phyloP scores from a whole-genome alignment of 2,329 filamentous ascomycete species.

The Cadophora malorum region DNA sequence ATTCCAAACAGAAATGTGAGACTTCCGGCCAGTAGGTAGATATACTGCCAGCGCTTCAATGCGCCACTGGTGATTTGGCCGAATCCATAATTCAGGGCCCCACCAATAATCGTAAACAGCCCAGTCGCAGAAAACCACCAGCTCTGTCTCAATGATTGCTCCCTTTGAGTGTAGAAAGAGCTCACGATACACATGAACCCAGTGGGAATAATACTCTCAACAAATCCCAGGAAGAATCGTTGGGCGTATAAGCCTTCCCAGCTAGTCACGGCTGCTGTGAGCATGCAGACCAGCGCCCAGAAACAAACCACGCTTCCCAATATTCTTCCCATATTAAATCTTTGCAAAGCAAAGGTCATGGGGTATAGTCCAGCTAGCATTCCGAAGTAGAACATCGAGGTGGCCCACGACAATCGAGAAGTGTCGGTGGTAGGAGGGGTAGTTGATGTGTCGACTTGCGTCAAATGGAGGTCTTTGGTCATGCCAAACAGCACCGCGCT shows the following conservation, averaged over 20 bases:
- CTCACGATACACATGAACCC: constrained; percentile 69
- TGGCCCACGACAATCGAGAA: constrained; percentile 75
- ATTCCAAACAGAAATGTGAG: constrained; percentile 70
- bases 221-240: constrained; percentile 67
- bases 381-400: constrained; percentile 81
- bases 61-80: constrained; percentile 63
- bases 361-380: constrained; percentile 78
- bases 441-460: constrained; percentile 55
- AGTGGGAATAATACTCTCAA: constrained; percentile 70
- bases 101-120: constrained; percentile 65
- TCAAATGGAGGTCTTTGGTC: constrained; percentile 70
- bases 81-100: constrained; percentile 71
- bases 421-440: constrained; percentile 66
- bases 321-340: constrained; percentile 68
- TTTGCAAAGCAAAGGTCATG: constrained; percentile 73
- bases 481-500: constrained; percentile 78
- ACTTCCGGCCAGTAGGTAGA: constrained; percentile 69
- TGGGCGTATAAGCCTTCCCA: constrained; percentile 70
- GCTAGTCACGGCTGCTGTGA: constrained; percentile 69
- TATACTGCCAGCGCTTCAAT: constrained; percentile 71
- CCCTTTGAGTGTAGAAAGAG: constrained; percentile 68
- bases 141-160: constrained; percentile 68
- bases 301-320: constrained; percentile 68
- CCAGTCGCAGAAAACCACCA: constrained; percentile 69
- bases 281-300: constrained; percentile 72